Percentiles rank a stretch among this genome's conserved stretches.
These are phyloP conservation scores for Torulaspora gathmanii DNA, from an alignment of 805 yeast genomes.

Conservation along the genomic window DNA sequence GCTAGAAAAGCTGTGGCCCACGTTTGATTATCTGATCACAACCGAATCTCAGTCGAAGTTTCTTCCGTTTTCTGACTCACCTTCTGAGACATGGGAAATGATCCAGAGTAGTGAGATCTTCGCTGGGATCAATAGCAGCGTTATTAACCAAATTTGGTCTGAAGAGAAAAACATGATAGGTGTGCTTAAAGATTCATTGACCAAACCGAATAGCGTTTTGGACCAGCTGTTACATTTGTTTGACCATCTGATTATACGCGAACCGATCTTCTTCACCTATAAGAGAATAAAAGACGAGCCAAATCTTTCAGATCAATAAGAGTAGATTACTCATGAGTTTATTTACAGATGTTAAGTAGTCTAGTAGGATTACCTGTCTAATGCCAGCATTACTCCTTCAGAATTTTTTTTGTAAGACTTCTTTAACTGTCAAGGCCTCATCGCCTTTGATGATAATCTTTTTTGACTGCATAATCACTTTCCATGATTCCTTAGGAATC, in stretches of 20 bases:
- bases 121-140: constrained; percentile 37
- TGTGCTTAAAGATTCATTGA: constrained; percentile 13
- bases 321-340: constrained; percentile 8
- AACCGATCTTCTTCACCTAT: constrained; percentile 33
- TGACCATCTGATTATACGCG: constrained; percentile 21
- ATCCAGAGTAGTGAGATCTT: constrained; percentile 40
- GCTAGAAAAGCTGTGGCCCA: constrained; percentile 42
- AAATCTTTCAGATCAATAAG: background rate
- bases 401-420: constrained; percentile 21
- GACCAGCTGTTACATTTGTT: constrained; percentile 17
- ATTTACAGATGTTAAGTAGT: constrained; percentile 12
- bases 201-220: constrained; percentile 5
- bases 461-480: constrained; percentile 46
- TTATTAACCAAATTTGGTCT: constrained; percentile 16
- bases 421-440: constrained; percentile 35
- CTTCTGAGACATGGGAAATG: constrained; percentile 41
- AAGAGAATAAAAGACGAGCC: constrained; percentile 6
- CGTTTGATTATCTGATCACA: constrained; percentile 50
- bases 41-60: constrained; percentile 14
- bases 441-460: constrained; percentile 54
- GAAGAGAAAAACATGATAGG: constrained; percentile 19
- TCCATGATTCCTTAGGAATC: constrained; percentile 45
- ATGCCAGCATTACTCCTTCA: constrained; percentile 3
- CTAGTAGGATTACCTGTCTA: background rate
- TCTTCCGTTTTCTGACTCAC: constrained; percentile 25